Base-by-base conservation (phyloP, 2,329 filamentous ascomycete genomes). In the Colletotrichum costaricense region DNA sequence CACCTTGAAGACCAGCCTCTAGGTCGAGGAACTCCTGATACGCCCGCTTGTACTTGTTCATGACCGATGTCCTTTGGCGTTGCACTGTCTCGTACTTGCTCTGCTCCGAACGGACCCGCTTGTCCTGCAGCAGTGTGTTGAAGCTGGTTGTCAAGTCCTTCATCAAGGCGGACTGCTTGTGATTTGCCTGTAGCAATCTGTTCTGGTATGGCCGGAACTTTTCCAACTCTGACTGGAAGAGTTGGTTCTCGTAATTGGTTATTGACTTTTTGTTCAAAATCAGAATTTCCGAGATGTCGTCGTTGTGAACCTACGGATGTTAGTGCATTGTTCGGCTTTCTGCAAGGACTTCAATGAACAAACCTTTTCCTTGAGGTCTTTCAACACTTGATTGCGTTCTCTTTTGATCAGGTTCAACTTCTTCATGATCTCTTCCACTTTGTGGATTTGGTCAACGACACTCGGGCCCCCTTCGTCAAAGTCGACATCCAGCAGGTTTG, bases 251-350 rank as follows among this genome's bases (percentile, higher is more conserved):
- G 78, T 97, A 96, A 79, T 95, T 97, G 24, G 95, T 90, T 79
- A 98, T 96, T 2, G 95, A 93, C 84, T 98, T 99, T 82, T 98
- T 98, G 87, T 99, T 99, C 72, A 99, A 86, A 69, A 99, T 99
- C 73, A 99, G 88, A 14, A 98, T 95, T 79, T 98, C 97, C 5
- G 95, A 98, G 75, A 99, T 99, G 79, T 99, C 97, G 79, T 99
- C 97, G 76, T 93, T 95, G 83, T 97, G 96, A 66, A 96, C 93
- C 96, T 98, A 66, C 11, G 22, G 19, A 19, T 60, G 74, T 83
- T 69, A 80, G 78, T 71, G 56, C n/a, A 8, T 52, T 30, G 30
- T 52, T 12, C 11, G 2, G 30, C 35, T 22, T 54, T 19, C 24
- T 42, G 38, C 16, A 28, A 16, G 26, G 38, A 62, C 22, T 8